Evolutionary conservation across 2,329 filamentous ascomycete species (phyloP), one percentile per base, ranked within the genome.

Genomic region (Proliferodiscus dingleyae): DNA sequence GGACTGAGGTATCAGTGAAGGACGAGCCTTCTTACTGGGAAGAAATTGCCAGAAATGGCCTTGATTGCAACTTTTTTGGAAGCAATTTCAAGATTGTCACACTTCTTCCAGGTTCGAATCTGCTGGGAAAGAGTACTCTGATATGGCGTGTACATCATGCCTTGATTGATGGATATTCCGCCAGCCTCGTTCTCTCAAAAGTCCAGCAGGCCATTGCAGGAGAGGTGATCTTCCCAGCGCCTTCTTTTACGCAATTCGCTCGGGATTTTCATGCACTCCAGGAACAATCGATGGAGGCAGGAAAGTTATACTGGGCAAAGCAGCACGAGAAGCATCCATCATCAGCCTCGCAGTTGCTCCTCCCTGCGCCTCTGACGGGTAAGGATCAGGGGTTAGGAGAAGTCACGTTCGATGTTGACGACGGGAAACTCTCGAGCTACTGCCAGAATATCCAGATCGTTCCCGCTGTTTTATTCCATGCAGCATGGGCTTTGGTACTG

Each of bases 401-500:
- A 36, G 15, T 2, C 13, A 7, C 18, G 19, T 8, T 15, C 2
- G 6, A 5, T 29, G 4, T 38, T 16, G 21, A 13, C 13, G 34
- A 11, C 15, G 32, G 7, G 33, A 24, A 32, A 34, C 40, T 37
- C 37, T 30, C 45, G 10, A 46, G 37, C 21, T 53, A 50, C 36
- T 32, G 15, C 32, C 45, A 8, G 39, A 30, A 18, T 26, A 26
- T 19, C n/a, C n/a, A n/a, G 11, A 33, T n/a, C 22, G 45, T 39
- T 37, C 46, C 46, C 18, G 37, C 41, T 19, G 34, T 33, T 15
- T 36, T 61, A 11, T 61, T 61, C 24, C 53, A 63, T 37, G 63
- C 63, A 3, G 68, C 66, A 1, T 71, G 68, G 68, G 65, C 58
- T 1, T 26, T 71, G 2, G 43, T 32, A 9, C n/a, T 32, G 5